A percentile compares a stretch with the other conserved stretches of the same genome.
Conservation (phyloP, 2,329 filamentous ascomycete species). For the Pezicula carpinea region DNA sequence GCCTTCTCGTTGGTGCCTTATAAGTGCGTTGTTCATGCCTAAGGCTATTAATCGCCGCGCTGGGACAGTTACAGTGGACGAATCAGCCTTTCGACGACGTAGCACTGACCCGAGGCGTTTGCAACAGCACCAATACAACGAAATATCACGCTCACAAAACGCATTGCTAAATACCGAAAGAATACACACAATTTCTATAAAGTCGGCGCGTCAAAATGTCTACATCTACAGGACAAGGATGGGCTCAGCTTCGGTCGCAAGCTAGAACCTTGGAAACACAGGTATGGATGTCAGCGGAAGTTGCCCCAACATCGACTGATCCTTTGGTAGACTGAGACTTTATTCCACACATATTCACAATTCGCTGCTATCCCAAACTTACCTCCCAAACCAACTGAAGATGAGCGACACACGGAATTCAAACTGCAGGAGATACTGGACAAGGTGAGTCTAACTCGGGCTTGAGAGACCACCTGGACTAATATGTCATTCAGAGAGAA, state of each 20-base stretch:
- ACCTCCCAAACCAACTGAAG: constrained; percentile 76
- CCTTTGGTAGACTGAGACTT: constrained; percentile 66
- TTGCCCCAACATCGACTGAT: constrained; percentile 11
- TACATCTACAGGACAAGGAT: constrained; percentile 47
- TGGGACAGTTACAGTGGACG: no score
- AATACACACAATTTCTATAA: background rate
- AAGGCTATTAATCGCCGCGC: no score
- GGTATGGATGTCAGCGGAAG: constrained; percentile 43
- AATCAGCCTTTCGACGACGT: background rate
- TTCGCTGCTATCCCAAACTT: constrained; percentile 78
- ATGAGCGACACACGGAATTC: constrained; percentile 73
- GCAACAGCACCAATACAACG: background rate
- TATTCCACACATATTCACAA: constrained; percentile 85
- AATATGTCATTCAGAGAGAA: constrained; percentile 61
- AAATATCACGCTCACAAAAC: background rate
- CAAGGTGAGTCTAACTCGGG: constrained; percentile 50
- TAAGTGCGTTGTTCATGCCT: no score
- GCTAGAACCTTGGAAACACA: constrained; percentile 84
- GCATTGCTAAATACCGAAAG: no score
- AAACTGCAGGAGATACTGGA: constrained; percentile 82
- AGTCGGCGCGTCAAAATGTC: constrained; percentile 6
- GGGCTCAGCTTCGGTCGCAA: constrained; percentile 93
- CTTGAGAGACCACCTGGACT: constrained; percentile 3
- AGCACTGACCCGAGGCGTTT: background rate
- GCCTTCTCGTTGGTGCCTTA: no score